Percentiles rank a stretch among this genome's conserved stretches.
phyloP scores from a whole-genome alignment of 352 stramenopile genomes.

The Halophytophthora batemanensis region DNA sequence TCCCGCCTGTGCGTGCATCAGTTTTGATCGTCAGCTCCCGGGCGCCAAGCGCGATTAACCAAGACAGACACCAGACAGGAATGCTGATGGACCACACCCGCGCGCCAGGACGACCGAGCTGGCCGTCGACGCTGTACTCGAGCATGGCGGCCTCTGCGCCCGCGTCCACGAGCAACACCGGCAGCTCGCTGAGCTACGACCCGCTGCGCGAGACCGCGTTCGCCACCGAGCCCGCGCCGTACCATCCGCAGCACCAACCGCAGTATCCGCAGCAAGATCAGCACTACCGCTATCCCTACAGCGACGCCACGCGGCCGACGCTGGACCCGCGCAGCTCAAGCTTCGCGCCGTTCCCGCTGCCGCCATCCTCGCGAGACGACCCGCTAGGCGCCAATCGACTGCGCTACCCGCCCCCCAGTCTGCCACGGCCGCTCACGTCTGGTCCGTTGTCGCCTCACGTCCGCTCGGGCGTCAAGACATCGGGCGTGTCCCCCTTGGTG shows the following conservation, averaged over 20 bases:
- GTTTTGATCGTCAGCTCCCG: neutral
- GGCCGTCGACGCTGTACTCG: slow-evolving; percentile 21
- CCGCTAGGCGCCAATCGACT: slow-evolving; percentile 5
- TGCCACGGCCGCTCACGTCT: slow-evolving; percentile 18
- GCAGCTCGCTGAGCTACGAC: slow-evolving; percentile 13
- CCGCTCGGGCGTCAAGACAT: slow-evolving; percentile 11
- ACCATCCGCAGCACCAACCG: slow-evolving; percentile 6
- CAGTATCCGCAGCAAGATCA: slow-evolving; percentile 16
- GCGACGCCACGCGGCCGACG: slow-evolving; percentile 8
- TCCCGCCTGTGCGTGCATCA: too few relatives aligned
- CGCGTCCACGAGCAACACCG: neutral
- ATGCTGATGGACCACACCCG: slow-evolving; percentile 29
- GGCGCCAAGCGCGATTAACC: neutral
- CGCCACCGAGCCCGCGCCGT: slow-evolving; percentile 5
- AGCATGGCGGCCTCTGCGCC: slow-evolving; percentile 1
- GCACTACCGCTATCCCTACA: slow-evolving; percentile 18
- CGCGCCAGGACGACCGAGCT: slow-evolving; percentile 25
- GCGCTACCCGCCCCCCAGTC: slow-evolving; percentile 19
- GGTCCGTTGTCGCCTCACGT: slow-evolving; percentile 18
- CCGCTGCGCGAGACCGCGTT: slow-evolving; percentile 17
- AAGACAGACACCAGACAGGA: slow-evolving; percentile 3
- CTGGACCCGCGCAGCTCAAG: slow-evolving; percentile 4
- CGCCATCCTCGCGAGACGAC: slow-evolving; percentile 11
- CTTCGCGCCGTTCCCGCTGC: slow-evolving; percentile 25
- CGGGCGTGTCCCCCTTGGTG: neutral